Percentiles rank a stretch among this genome's conserved stretches.
phyloP scores from a whole-genome alignment of 2,329 filamentous ascomycete genomes.

The Fusarium sublunatum region DNA sequence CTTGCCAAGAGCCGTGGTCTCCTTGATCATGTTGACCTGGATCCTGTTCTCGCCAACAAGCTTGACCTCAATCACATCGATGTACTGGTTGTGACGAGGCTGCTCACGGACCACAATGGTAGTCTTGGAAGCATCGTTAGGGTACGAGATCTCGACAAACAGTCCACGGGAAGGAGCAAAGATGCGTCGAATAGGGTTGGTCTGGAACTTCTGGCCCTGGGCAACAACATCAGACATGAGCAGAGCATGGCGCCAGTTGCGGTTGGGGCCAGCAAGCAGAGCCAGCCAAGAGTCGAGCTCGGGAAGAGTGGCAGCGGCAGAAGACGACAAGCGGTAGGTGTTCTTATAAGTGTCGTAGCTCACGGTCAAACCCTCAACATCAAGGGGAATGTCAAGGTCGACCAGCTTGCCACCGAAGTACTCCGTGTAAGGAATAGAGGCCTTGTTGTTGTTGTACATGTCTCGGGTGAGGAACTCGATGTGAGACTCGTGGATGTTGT shows the following conservation, averaged over 20 bases:
- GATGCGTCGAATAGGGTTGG: conserved; percentile 92
- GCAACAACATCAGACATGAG: conserved; percentile 94
- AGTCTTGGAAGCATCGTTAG: conserved; percentile 85
- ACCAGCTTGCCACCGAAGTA: conserved; percentile 94
- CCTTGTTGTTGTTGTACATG: conserved; percentile 78
- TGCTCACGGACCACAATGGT: conserved; percentile 89
- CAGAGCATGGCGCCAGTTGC: conserved; percentile 94
- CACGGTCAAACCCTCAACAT: conserved; percentile 87
- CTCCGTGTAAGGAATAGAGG: conserved; percentile 84
- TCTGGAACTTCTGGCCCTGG: conserved; percentile 96
- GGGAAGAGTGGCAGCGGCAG: conserved; percentile 79
- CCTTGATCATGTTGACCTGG: conserved; percentile 89
- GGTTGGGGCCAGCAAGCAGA: conserved; percentile 83
- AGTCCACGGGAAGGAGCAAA: conserved; percentile 88
- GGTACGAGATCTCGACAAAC: conserved; percentile 86
- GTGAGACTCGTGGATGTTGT: conserved; percentile 88
- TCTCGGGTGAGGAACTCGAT: conserved; percentile 84
- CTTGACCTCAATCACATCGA: conserved; percentile 89
- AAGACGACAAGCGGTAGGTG: conserved; percentile 83
- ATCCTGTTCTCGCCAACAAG: conserved; percentile 82
- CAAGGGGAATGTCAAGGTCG: conserved; percentile 75
- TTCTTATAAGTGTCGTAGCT: conserved; percentile 82
- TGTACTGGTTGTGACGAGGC: conserved; percentile 83
- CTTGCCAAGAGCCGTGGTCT: conserved; percentile 85
- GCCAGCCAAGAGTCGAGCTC: conserved; percentile 86